Conservation (phyloP, 352 stramenopile species). For the Pythium brachiatum region DNA sequence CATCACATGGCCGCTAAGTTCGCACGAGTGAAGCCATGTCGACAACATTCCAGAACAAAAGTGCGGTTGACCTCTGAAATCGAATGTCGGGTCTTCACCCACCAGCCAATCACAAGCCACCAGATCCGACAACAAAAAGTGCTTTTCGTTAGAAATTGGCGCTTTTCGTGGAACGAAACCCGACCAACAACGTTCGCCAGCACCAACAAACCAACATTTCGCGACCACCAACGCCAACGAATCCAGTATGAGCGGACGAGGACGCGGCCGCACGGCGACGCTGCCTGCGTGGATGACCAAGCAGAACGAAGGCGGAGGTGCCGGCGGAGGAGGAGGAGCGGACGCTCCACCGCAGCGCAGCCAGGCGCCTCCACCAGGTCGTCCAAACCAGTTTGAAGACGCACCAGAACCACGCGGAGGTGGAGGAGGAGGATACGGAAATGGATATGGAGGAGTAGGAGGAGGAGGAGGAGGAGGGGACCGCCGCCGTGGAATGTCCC, state of each 20-base stretch:
- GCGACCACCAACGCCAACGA: conserved; percentile 4
- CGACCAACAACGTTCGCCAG: neutral
- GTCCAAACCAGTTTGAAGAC: conserved; percentile 69
- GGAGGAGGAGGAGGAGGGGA: conserved; percentile 10
- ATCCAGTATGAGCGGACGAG: conserved; percentile 67
- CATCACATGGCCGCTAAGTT: conserved; percentile 14
- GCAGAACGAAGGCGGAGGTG: conserved; percentile 20
- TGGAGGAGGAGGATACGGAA: conserved; percentile 2
- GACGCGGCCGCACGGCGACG: conserved; percentile 66
- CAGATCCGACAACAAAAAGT: conserved; percentile 3
- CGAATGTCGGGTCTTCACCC: neutral
- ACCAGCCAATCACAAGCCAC: conserved; percentile 3
- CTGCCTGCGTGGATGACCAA: conserved; percentile 88
- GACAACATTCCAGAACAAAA: neutral
- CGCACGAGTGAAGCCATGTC: conserved; percentile 27
- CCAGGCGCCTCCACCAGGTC: conserved; percentile 24
- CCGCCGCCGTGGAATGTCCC: conserved; percentile 11
- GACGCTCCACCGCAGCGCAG: conserved; percentile 1
- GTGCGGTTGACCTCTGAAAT: conserved; percentile 1
- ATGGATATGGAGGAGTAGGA: neutral
- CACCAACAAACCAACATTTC: conserved; percentile 6
- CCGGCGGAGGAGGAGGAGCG: conserved; percentile 1
- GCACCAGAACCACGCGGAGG: conserved; percentile 27
- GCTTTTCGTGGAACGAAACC: neutral
- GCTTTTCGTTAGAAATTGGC: neutral